Conservation (phyloP, 73 alveolate genomes). For the Paramecium biaurelia region DNA sequence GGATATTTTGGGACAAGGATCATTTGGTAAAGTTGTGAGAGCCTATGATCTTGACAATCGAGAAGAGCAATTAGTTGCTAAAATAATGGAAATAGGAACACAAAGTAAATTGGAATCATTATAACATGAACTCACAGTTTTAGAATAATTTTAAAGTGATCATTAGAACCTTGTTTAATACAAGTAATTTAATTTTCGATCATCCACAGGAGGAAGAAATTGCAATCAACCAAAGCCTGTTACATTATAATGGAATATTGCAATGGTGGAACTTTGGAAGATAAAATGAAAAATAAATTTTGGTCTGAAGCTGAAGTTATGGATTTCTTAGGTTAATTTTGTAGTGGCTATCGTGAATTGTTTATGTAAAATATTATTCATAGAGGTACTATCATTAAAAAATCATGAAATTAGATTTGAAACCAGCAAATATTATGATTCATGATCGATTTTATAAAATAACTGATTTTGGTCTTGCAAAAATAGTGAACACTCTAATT, state of each 20-base stretch:
- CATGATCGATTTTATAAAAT: constrained; percentile 60
- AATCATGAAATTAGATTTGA: constrained; percentile 11
- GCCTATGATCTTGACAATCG: constrained; percentile 58
- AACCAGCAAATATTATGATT: constrained; percentile 58
- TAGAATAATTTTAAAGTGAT: constrained; percentile 31
- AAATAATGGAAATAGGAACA: constrained; percentile 53
- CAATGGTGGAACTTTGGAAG: constrained; percentile 60
- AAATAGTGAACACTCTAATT: constrained; percentile 38
- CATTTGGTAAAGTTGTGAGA: constrained; percentile 63
- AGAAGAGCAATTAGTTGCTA: constrained; percentile 54
- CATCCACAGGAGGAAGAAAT: constrained; percentile 11
- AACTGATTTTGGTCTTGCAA: constrained; percentile 66
- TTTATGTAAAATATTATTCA: constrained; percentile 50
- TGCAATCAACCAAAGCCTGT: background rate
- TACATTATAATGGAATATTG: constrained; percentile 63
- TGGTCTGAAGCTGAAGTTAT: constrained; percentile 44
- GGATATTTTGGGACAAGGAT: constrained; percentile 56
- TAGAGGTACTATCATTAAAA: background rate
- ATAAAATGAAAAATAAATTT: constrained; percentile 39
- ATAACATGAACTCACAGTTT: constrained; percentile 40
- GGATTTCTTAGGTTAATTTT: constrained; percentile 50
- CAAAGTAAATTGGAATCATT: constrained; percentile 37
- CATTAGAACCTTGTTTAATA: constrained; percentile 56
- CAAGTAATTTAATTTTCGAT: constrained; percentile 24
- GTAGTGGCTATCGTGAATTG: constrained; percentile 64